These are phyloP conservation scores for Colletotrichum musae DNA, from an alignment of 2,329 filamentous ascomycete genomes.

Conservation along the genomic window DNA sequence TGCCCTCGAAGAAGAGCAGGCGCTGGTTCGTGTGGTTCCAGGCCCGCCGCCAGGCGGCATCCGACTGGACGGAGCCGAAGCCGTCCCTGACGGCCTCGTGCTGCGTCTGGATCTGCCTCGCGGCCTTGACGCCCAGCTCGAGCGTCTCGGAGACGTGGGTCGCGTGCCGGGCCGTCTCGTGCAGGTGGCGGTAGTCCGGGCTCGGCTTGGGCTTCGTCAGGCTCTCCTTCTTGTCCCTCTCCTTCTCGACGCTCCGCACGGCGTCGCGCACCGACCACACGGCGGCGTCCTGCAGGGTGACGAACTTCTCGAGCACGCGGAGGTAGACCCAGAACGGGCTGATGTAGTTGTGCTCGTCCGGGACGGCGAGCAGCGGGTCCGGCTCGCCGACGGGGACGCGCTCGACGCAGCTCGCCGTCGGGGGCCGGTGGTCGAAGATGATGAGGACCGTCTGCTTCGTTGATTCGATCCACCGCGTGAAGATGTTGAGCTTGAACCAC, in stretches of 20 bases:
- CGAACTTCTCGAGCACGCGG: conserved; percentile 49
- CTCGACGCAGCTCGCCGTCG: conserved; percentile 16
- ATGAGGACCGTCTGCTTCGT: conserved; percentile 48
- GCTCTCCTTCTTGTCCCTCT: conserved; percentile 12
- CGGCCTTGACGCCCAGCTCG: conserved; percentile 50
- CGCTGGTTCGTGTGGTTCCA: conserved; percentile 47
- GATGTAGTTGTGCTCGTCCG: conserved; percentile 8
- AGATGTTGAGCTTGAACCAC: conserved; percentile 55
- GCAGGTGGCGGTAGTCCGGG: conserved; percentile 53
- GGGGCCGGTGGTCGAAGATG: conserved; percentile 48
- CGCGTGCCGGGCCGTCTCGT: conserved; percentile 59
- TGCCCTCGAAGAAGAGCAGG: conserved; percentile 51
- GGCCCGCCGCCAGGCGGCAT: conserved; percentile 13
- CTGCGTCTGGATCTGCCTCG: conserved; percentile 50
- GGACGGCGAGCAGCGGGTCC: conserved; percentile 20
- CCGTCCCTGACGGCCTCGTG: conserved; percentile 45
- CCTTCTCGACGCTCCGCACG: conserved; percentile 53
- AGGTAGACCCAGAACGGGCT: conserved; percentile 57
- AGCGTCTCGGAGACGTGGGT: conserved; percentile 62
- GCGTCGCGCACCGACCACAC: conserved; percentile 57
- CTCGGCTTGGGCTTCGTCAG: conserved; percentile 42
- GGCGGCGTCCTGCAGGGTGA: conserved; percentile 50
- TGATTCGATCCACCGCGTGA: conserved; percentile 46
- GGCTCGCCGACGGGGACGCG: conserved; percentile 22
- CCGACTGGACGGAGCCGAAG: neutral